Percentiles rank a stretch among this genome's conserved stretches.
These are phyloP conservation scores for Choiromyces venosus DNA, from an alignment of 495 filamentous ascomycete species.

Conservation along the genomic window DNA sequence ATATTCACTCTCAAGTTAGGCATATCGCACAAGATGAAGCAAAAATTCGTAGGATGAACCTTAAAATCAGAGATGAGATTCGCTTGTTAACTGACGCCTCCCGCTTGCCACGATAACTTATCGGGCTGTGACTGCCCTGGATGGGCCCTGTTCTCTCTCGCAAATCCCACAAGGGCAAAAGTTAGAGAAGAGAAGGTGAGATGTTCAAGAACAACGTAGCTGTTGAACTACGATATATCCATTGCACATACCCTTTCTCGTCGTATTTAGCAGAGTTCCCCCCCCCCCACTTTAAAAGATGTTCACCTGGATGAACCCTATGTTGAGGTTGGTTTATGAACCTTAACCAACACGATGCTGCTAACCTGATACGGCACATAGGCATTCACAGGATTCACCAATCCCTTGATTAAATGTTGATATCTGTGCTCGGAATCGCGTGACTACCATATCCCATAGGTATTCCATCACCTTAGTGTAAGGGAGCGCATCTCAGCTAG, in stretches of 20 bases:
- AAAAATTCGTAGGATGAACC: not conserved
- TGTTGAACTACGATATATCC: slow-evolving; percentile 15
- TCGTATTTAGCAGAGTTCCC: slow-evolving; percentile 8
- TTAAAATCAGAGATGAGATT: not conserved
- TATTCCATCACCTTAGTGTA: not conserved
- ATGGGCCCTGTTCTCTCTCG: slow-evolving; percentile 19
- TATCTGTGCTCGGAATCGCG: not conserved
- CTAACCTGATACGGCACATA: no score
- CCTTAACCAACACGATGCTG: no score
- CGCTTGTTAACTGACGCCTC: slow-evolving; percentile 15
- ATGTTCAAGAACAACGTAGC: slow-evolving; percentile 7
- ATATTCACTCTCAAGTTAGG: not conserved
- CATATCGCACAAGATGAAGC: not conserved
- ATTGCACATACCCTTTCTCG: slow-evolving; percentile 12
- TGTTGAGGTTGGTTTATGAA: no score
- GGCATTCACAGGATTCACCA: no score
- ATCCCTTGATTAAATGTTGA: not conserved
- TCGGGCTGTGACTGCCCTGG: not conserved
- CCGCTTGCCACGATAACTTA: slow-evolving; percentile 12
- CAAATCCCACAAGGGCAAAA: slow-evolving; percentile 9
- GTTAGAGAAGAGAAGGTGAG: slow-evolving; percentile 6
- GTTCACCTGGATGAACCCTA: not conserved
- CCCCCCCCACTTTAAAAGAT: not conserved
- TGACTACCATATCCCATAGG: not conserved
- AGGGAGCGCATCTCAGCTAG: not conserved